A percentile compares a stretch with the other conserved stretches of the same genome.
These are phyloP conservation scores for Phaeosphaeria sp. DNA, from an alignment of 2,329 filamentous ascomycete genomes.

Conservation along the genomic window DNA sequence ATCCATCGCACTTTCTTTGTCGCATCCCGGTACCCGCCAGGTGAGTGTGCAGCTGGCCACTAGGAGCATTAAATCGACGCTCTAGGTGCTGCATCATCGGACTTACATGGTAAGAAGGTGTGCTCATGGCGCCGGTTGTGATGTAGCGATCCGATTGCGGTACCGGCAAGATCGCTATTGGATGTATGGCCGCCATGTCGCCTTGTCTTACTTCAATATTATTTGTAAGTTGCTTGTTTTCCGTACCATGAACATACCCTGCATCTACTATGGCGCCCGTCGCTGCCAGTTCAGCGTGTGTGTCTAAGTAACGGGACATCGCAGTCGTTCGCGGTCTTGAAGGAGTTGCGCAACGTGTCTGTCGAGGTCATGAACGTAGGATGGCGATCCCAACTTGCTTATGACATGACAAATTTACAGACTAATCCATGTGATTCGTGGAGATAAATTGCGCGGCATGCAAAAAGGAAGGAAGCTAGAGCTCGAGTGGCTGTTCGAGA, in stretches of 20 bases:
- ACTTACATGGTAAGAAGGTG: not conserved
- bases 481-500: too few relatives aligned
- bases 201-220: not conserved
- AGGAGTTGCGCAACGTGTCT: too few relatives aligned
- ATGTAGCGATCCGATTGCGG: not conserved
- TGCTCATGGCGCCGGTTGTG: not conserved
- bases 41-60: not conserved
- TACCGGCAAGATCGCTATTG: not conserved
- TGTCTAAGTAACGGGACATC: too few relatives aligned
- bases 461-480: too few relatives aligned
- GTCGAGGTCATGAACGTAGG: too few relatives aligned
- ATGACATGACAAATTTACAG: too few relatives aligned
- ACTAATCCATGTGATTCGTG: too few relatives aligned
- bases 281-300: not conserved
- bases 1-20: not conserved
- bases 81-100: not conserved
- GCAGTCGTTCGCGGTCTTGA: too few relatives aligned
- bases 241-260: not conserved
- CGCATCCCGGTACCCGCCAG: not conserved
- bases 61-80: not conserved
- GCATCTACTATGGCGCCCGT: not conserved
- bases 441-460: too few relatives aligned
- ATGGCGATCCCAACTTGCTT: too few relatives aligned
- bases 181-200: not conserved
- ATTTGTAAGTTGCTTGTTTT: not conserved